Conservation (phyloP, 768 basidiomycete genomes). For the Panus rudis region DNA sequence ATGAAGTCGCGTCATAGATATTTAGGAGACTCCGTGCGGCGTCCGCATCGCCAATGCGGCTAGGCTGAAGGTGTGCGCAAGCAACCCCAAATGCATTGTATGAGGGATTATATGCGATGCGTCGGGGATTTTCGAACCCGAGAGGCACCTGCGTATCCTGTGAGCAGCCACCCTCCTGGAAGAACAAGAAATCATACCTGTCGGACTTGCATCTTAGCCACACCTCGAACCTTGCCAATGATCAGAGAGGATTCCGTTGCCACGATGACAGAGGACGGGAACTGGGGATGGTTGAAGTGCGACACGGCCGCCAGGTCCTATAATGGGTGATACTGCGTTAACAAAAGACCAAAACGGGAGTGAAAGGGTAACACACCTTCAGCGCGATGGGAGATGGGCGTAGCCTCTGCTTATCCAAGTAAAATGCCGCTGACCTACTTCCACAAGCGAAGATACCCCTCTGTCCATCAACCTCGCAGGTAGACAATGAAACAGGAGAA, state of each 20-base stretch:
- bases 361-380: conserved; percentile 36
- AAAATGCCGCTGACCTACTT: conserved; percentile 61
- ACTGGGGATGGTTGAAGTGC: conserved; percentile 44
- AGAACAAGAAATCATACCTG: conserved; percentile 37
- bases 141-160: conserved; percentile 49
- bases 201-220: conserved; percentile 77
- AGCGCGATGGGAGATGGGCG: conserved; percentile 65
- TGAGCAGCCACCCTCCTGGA: no score
- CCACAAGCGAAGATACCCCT: conserved; percentile 64
- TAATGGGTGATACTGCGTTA: background rate
- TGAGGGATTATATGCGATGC: conserved; percentile 52
- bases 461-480: conserved; percentile 47
- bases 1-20: conserved; percentile 57
- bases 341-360: background rate
- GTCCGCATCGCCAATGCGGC: conserved; percentile 45
- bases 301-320: conserved; percentile 45
- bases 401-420: conserved; percentile 57
- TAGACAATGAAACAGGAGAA: conserved; percentile 55
- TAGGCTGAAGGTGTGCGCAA: conserved; percentile 47
- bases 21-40: conserved; percentile 49
- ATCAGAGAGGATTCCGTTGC: conserved; percentile 46
- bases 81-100: conserved; percentile 60
- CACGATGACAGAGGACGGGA: conserved; percentile 50
- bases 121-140: conserved; percentile 64
- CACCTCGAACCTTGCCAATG: conserved; percentile 59